Conservation (phyloP, 495 filamentous ascomycete genomes). For the Lophiostoma macrostomum region DNA sequence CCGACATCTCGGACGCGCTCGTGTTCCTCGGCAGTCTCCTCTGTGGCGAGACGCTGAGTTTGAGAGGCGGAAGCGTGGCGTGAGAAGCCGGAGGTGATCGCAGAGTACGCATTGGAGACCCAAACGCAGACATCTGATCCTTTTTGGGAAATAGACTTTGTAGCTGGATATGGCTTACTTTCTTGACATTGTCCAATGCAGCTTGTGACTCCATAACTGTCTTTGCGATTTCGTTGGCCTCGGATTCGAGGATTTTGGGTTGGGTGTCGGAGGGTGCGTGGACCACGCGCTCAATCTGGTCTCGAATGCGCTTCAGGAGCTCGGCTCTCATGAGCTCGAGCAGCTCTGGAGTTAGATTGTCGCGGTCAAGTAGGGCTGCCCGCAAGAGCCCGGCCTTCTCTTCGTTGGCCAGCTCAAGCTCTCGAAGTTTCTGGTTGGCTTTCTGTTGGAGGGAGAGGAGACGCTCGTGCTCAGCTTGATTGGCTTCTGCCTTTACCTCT, state of each 20-base stretch:
- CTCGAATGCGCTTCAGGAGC: conserved; percentile 31
- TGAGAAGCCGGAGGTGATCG: not conserved
- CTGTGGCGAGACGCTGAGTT: not conserved
- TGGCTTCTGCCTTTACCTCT: conserved; percentile 11
- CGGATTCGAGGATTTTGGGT: conserved; percentile 19
- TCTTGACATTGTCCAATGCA: conserved; percentile 26
- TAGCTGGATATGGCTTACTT: conserved; percentile 27
- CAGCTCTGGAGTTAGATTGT: conserved; percentile 39
- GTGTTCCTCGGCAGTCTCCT: not conserved
- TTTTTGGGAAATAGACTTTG: not conserved
- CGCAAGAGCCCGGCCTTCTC: conserved; percentile 39
- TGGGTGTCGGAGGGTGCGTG: conserved; percentile 16
- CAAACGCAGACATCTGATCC: not conserved
- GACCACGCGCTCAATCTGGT: conserved; percentile 30
- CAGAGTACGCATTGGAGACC: not conserved
- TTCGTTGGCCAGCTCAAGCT: conserved; percentile 40
- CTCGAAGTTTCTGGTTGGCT: conserved; percentile 29
- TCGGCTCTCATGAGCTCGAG: conserved; percentile 33
- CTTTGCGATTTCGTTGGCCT: conserved; percentile 20
- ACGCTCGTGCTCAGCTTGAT: conserved; percentile 26
- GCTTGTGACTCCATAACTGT: conserved; percentile 17
- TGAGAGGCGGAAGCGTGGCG: not conserved
- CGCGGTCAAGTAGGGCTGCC: conserved; percentile 39
- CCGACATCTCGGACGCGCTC: not conserved
- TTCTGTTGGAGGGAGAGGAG: conserved; percentile 44